Base-by-base conservation (phyloP, 1,284 basidiomycete genomes). In the Trichosporon ovoides region DNA sequence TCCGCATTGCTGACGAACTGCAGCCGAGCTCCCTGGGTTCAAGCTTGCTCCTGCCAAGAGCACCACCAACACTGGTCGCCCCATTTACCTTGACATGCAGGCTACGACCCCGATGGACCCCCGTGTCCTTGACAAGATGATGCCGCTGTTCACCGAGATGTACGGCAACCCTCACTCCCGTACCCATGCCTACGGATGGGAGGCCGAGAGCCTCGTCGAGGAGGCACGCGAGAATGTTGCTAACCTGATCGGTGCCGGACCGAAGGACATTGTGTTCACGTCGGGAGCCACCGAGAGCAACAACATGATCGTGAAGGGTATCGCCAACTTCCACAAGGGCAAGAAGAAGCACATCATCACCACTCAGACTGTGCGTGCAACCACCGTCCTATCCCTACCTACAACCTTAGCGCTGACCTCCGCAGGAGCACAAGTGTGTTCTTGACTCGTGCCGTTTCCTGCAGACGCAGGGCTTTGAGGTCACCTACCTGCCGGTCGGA, bases 121-220 rank as follows among this genome's bases (percentile, higher is more conserved):
- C 31, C 87, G 96, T 59, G 96, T 98, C 5, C 82, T 98, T 58
- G 96, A 98, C 77, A 87, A 89, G 31, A 99, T 98, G 95, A 81
- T 99, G 55, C 96, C 96, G 0, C 97, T 85, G 77, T 81, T 94
- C 68, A 96, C 95, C 14, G 92, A 98, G 77, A 91, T 94, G 76
- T 98, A 89, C 72, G 96, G 96, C 9, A 99, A 99, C 79, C 96
- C 96, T 10, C 96, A 98, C 73, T 95, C 91, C 71, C 85, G 94
- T 60, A 98, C 96, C 31, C 96, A 98, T 77, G 92, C 95, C 0
- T 98, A 98, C 77, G 96, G 96, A 7, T 98, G 96, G 96, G 96
- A 99, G 78, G 91, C 95, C 7, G 96, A 98, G 74, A 83, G 87
- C 68, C 94, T 88, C 0, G 90, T 97, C 6, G 95, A 98, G 74